These are phyloP conservation scores for Paraconiothyrium sp. DNA, from an alignment of 2,329 filamentous ascomycete species.

Conservation along the genomic window DNA sequence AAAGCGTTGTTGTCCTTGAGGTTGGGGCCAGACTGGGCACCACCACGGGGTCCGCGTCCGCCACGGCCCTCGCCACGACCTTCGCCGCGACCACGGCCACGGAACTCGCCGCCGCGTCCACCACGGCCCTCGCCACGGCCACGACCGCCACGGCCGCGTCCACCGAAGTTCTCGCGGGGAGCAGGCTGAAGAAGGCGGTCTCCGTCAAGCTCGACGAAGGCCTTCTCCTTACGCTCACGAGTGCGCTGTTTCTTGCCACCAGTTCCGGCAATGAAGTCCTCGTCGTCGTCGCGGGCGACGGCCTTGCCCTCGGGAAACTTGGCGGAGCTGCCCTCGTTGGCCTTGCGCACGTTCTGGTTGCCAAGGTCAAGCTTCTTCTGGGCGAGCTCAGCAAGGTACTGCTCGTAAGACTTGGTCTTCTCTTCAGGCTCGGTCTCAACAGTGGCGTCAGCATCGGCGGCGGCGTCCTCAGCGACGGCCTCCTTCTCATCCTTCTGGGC, in stretches of 20 bases:
- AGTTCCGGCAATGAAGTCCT: constrained; percentile 79
- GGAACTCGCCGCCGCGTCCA: constrained; percentile 59
- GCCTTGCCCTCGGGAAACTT: constrained; percentile 90
- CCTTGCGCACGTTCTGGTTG: constrained; percentile 78
- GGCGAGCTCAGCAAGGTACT: constrained; percentile 82
- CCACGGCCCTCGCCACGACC: constrained; percentile 58
- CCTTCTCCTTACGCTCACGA: constrained; percentile 92
- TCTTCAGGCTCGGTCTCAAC: constrained; percentile 73
- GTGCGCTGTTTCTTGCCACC: constrained; percentile 82
- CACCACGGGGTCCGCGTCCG: constrained; percentile 59
- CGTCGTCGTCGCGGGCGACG: constrained; percentile 63
- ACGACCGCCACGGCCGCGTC: constrained; percentile 52
- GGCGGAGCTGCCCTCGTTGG: constrained; percentile 94
- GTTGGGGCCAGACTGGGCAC: constrained; percentile 54
- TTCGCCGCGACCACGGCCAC: constrained; percentile 61
- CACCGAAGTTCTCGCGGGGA: constrained; percentile 53
- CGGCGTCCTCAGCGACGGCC: constrained; percentile 47
- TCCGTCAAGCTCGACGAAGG: constrained; percentile 86
- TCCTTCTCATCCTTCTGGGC: constrained; percentile 86
- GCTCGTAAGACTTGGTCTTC: constrained; percentile 88
- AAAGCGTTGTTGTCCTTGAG: constrained; percentile 62
- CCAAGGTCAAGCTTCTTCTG: constrained; percentile 80
- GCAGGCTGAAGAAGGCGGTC: constrained; percentile 65
- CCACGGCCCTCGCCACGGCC: constrained; percentile 64
- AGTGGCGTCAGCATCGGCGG: constrained; percentile 55